These are phyloP conservation scores for Fraxinus latifolia DNA, from an alignment of 305 asterid species.

Conservation along the genomic window DNA sequence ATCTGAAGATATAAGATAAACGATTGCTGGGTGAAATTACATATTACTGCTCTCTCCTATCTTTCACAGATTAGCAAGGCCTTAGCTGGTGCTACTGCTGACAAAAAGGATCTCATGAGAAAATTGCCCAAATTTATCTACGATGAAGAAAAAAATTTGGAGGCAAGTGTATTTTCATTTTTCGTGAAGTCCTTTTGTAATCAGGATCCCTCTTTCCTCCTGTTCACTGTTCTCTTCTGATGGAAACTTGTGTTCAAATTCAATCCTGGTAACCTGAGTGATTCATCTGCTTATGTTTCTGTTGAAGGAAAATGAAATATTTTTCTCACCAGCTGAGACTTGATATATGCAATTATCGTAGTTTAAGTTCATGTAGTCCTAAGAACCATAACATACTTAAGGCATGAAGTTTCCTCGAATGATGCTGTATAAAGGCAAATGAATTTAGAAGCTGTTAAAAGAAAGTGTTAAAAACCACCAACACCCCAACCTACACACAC, in stretches of 20 bases:
- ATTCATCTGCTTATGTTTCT: background rate
- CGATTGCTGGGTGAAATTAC: background rate
- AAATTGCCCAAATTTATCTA: constrained; percentile 84
- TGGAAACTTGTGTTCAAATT: background rate
- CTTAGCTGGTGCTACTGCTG: constrained; percentile 66
- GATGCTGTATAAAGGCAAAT: background rate
- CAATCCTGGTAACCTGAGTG: background rate
- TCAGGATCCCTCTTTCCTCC: background rate
- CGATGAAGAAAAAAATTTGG: constrained; percentile 87
- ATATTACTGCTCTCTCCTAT: constrained; percentile 1
- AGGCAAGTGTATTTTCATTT: constrained; percentile 37
- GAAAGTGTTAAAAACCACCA: background rate
- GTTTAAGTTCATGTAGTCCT: constrained; percentile 4
- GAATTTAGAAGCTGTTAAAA: constrained; percentile 1
- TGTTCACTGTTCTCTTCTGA: background rate
- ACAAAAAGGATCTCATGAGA: constrained; percentile 75
- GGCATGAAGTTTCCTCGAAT: background rate
- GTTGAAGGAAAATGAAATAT: background rate
- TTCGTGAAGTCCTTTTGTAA: background rate
- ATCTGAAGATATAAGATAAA: background rate
- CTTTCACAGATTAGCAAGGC: constrained; percentile 77
- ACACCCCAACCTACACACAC: background rate
- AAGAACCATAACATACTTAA: background rate
- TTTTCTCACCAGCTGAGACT: background rate
- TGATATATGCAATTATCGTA: background rate